Percentiles rank a stretch among this genome's conserved stretches.
Evolutionary conservation across 192 early-diverging fungal genomes (phyloP).

Genomic region (Spinellus fusiger): DNA sequence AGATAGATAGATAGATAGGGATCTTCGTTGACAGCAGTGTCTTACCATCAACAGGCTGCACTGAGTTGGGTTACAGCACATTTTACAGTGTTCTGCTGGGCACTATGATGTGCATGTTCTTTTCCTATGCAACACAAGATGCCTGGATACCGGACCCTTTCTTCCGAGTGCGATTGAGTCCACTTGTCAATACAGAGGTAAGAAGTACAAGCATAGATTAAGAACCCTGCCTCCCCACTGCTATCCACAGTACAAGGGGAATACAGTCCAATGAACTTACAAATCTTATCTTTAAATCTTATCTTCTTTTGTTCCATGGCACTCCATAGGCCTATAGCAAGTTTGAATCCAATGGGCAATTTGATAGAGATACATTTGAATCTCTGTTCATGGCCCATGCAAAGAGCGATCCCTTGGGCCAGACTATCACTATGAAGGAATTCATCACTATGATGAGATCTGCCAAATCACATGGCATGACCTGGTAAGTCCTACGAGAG

Average conservation of each 20-base stretch:
- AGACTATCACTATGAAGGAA: not conserved
- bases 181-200: not conserved
- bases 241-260: not conserved
- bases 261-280: not conserved
- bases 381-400: not conserved
- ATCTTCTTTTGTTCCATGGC: not conserved
- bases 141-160: constrained; percentile 11
- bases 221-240: no score
- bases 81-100: constrained; percentile 6
- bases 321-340: not conserved
- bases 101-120: not conserved
- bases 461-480: not conserved
- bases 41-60: constrained; percentile 13
- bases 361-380: not conserved
- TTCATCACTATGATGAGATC: not conserved
- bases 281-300: not conserved
- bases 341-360: not conserved
- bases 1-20: no score
- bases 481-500: not conserved
- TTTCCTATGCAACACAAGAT: constrained; percentile 4
- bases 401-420: not conserved
- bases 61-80: constrained; percentile 5
- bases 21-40: no score
- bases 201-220: no score
- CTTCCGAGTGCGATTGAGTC: not conserved